Conservation (phyloP, 495 filamentous ascomycete genomes). For the Neurospora sp. region DNA sequence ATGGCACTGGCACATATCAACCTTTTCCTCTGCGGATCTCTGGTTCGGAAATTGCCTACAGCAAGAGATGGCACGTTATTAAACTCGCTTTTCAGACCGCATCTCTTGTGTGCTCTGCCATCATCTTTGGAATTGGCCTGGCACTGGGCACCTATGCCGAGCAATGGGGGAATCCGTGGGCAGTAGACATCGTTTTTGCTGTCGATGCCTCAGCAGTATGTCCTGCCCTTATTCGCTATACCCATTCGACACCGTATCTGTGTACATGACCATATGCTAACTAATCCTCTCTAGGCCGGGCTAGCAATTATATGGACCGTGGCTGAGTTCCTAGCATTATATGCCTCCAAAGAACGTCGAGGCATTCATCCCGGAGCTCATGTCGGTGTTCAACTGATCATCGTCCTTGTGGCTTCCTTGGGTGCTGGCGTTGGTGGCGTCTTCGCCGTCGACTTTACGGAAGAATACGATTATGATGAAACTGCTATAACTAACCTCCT, state of each 20-base stretch:
- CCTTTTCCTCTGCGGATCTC: neutral
- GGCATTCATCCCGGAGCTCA: slow-evolving; percentile 30
- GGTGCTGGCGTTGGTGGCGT: slow-evolving; percentile 10
- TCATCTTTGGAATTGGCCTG: slow-evolving; percentile 22
- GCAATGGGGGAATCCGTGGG: neutral
- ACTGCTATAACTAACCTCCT: neutral
- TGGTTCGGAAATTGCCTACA: slow-evolving; percentile 2
- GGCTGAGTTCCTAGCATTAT: slow-evolving; percentile 25
- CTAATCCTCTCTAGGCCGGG: slow-evolving; percentile 13
- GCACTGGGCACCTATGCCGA: slow-evolving; percentile 6
- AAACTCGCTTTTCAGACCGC: slow-evolving; percentile 22
- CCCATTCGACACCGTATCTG: neutral
- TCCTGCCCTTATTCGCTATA: neutral
- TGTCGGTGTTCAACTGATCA: slow-evolving; percentile 27
- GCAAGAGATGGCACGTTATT: slow-evolving; percentile 15
- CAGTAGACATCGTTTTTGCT: slow-evolving; percentile 1
- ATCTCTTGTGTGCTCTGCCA: slow-evolving; percentile 15
- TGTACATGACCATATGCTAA: neutral
- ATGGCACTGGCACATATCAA: neutral
- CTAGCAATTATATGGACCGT: slow-evolving; percentile 25
- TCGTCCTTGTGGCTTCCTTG: slow-evolving; percentile 13
- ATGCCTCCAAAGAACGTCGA: slow-evolving; percentile 11
- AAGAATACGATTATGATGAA: slow-evolving; percentile 3
- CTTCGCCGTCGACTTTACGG: slow-evolving; percentile 2
- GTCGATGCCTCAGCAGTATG: slow-evolving; percentile 8